These are phyloP conservation scores for Candida sonorensis DNA, from an alignment of 805 yeast species.

Conservation along the genomic window DNA sequence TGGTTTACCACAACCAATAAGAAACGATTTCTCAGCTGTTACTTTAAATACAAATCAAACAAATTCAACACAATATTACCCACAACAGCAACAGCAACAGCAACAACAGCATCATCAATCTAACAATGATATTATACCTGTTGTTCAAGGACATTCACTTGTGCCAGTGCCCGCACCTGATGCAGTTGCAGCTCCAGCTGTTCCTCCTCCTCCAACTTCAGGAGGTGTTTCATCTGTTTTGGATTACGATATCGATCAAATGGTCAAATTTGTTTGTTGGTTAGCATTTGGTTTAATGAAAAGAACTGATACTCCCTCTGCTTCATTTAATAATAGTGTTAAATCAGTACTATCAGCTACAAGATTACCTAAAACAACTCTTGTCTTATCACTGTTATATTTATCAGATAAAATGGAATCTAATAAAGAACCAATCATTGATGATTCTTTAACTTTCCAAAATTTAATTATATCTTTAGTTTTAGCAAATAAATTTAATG, in stretches of 20 bases:
- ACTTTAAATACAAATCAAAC: too few relatives aligned
- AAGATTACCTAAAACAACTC: conserved; percentile 76
- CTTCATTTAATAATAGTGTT: conserved; percentile 51
- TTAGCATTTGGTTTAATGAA: conserved; percentile 63
- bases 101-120: conserved; percentile 6
- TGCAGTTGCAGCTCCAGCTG: neutral
- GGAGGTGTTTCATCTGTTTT: conserved; percentile 77
- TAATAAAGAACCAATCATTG: conserved; percentile 21
- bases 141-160: conserved; percentile 2
- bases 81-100: conserved; percentile 8
- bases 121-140: conserved; percentile 1
- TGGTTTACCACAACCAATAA: conserved; percentile 1
- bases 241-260: conserved; percentile 71
- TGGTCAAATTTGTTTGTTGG: conserved; percentile 78
- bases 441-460: conserved; percentile 40
- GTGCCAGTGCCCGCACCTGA: conserved; percentile 1
- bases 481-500: conserved; percentile 89
- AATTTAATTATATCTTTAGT: conserved; percentile 63
- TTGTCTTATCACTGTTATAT: conserved; percentile 73
- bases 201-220: conserved; percentile 14
- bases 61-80: conserved; percentile 1
- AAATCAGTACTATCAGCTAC: conserved; percentile 76
- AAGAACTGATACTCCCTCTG: conserved; percentile 39
- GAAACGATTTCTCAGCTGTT: conserved; percentile 7
- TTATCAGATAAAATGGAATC: conserved; percentile 50